Evolutionary conservation across 257 asterid genomes (phyloP).

Genomic region (Handroanthus guayacan): DNA sequence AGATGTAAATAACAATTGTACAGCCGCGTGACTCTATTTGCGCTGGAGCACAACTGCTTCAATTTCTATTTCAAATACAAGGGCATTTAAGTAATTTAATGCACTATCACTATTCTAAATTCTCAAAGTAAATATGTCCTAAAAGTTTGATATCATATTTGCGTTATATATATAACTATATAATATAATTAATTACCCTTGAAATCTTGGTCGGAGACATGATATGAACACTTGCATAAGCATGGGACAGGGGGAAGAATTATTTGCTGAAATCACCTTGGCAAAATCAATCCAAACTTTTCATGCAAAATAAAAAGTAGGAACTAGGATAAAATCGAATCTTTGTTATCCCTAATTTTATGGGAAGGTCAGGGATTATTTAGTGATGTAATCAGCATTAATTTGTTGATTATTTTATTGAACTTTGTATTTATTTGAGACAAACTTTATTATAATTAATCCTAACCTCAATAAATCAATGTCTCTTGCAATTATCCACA

Average conservation of each 20-base stretch:
- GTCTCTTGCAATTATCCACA: not conserved
- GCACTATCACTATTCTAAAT: too few relatives aligned
- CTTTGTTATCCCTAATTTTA: conserved; percentile 31
- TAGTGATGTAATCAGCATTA: not conserved
- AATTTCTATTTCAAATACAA: too few relatives aligned
- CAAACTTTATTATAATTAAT: not conserved
- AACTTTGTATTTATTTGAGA: not conserved
- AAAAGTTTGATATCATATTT: too few relatives aligned
- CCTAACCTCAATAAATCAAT: not conserved
- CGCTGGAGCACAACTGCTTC: too few relatives aligned
- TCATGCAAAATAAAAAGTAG: conserved; percentile 11
- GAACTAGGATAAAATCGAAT: conserved; percentile 38
- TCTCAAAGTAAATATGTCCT: too few relatives aligned
- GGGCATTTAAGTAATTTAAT: too few relatives aligned
- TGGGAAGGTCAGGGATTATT: not conserved
- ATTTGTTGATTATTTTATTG: not conserved
- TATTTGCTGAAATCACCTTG: conserved; percentile 29
- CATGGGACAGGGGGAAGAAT: conserved; percentile 2
- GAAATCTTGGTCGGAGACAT: not conserved
- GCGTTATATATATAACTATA: too few relatives aligned
- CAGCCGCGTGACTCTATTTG: too few relatives aligned
- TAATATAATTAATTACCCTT: too few relatives aligned
- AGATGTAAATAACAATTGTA: too few relatives aligned
- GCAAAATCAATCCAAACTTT: conserved; percentile 9
- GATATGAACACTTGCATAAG: not conserved